These are phyloP conservation scores for Epichloe scottii DNA, from an alignment of 2,329 filamentous ascomycete species.

Conservation along the genomic window DNA sequence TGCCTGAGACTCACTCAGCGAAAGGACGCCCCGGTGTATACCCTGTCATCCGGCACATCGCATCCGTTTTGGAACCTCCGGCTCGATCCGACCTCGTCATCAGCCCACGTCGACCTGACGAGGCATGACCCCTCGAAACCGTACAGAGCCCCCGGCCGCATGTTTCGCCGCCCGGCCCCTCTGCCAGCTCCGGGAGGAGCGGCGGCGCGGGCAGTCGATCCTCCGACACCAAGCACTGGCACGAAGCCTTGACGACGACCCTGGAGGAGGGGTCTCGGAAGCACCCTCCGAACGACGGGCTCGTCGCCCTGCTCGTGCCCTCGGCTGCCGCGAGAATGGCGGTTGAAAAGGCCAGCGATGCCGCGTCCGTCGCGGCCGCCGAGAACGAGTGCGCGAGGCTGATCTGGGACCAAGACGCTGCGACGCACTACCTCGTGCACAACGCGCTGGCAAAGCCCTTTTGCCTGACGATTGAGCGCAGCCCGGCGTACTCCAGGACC, in stretches of 20 bases:
- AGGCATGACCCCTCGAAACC: slow-evolving; percentile 48
- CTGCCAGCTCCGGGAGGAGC: slow-evolving; percentile 14
- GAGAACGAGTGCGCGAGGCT: slow-evolving; percentile 58
- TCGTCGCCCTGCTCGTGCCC: slow-evolving; percentile 59
- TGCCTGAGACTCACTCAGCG: slow-evolving; percentile 44
- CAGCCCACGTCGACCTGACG: slow-evolving; percentile 46
- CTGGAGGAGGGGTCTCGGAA: slow-evolving; percentile 42
- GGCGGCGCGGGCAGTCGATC: slow-evolving; percentile 11
- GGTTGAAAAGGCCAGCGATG: slow-evolving; percentile 46
- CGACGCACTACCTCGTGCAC: slow-evolving; percentile 49
- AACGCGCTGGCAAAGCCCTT: slow-evolving; percentile 52
- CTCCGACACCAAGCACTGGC: slow-evolving; percentile 37
- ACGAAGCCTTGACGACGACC: slow-evolving; percentile 44
- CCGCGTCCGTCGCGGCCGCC: slow-evolving; percentile 46
- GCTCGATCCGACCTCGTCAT: slow-evolving; percentile 50
- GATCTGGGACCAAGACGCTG: slow-evolving; percentile 55
- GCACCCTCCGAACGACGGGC: slow-evolving; percentile 45
- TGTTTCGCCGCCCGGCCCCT: slow-evolving; percentile 9
- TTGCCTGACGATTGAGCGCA: slow-evolving; percentile 45
- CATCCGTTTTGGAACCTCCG: slow-evolving; percentile 58
- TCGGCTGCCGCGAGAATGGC: slow-evolving; percentile 50
- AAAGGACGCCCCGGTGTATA: slow-evolving; percentile 52
- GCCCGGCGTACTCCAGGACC: slow-evolving; percentile 44
- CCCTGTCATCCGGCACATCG: slow-evolving; percentile 41
- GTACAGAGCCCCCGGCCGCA: slow-evolving; percentile 31